phyloP scores from a whole-genome alignment of 2,329 filamentous ascomycete genomes.

The Trichoderma lentiforme region DNA sequence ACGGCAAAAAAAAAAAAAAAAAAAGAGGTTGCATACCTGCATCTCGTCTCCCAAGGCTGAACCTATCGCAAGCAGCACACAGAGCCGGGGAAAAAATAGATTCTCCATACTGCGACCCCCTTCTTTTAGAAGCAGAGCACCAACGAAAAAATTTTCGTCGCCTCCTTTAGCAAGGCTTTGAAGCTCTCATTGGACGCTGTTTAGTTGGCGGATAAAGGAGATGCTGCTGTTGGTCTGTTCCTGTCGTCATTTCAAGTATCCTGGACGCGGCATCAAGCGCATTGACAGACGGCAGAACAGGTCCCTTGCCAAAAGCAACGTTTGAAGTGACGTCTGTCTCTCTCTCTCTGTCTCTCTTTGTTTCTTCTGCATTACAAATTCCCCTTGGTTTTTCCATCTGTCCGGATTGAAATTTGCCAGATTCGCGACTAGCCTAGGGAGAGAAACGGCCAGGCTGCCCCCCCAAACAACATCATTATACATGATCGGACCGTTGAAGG shows the following conservation, averaged over 20 bases:
- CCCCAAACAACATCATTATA: neutral
- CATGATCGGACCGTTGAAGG: neutral
- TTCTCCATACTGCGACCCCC: neutral
- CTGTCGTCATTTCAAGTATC: neutral
- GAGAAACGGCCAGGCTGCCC: neutral
- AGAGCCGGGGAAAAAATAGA: neutral
- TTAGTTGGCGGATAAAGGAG: neutral
- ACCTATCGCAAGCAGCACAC: neutral
- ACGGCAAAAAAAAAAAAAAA: neutral
- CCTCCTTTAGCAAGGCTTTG: neutral
- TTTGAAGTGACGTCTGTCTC: neutral
- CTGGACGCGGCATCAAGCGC: neutral
- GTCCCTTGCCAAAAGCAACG: neutral
- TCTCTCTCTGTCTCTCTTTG: neutral
- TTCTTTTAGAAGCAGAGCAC: neutral
- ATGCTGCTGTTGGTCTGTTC: neutral
- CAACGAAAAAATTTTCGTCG: neutral
- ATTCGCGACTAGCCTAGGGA: neutral
- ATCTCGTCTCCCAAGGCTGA: neutral
- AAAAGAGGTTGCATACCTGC: constrained; percentile 3
- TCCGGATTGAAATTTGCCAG: neutral
- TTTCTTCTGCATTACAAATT: neutral
- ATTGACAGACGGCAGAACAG: neutral
- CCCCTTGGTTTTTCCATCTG: neutral
- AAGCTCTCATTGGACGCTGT: neutral